A percentile compares a stretch with the other conserved stretches of the same genome.
Evolutionary conservation across 1,284 basidiomycete genomes (phyloP).

Genomic region (Ustilago xerochloae): DNA sequence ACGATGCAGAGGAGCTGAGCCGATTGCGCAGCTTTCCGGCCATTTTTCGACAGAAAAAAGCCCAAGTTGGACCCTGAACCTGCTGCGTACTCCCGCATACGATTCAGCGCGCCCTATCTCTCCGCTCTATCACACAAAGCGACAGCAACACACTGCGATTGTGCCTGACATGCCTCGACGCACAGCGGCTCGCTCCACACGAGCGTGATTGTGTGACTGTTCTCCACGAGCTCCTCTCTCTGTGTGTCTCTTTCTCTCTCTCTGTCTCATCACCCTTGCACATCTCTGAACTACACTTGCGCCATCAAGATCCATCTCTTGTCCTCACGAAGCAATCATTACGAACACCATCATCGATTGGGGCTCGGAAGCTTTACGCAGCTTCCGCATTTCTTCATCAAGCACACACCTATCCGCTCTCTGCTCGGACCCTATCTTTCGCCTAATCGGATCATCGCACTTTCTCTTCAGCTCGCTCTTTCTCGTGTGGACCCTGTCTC

Average conservation of each 20-base stretch:
- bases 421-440: background rate
- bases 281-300: background rate
- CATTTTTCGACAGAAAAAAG: background rate
- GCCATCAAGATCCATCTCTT: background rate
- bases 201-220: background rate
- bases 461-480: background rate
- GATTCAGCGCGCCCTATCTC: constrained; percentile 9
- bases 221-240: background rate
- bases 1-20: too few relatives aligned
- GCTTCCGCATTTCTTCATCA: background rate
- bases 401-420: too few relatives aligned
- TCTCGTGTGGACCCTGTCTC: background rate
- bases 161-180: background rate
- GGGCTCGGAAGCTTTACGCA: background rate
- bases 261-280: too few relatives aligned
- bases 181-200: background rate
- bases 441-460: too few relatives aligned
- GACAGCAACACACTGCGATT: background rate
- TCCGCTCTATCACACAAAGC: background rate
- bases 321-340: background rate
- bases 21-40: too few relatives aligned
- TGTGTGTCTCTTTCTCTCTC: background rate
- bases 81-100: background rate
- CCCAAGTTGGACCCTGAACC: constrained; percentile 9
- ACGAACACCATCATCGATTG: background rate